Percentiles rank a stretch among this genome's conserved stretches.
Conservation (phyloP, 2,329 filamentous ascomycete species). For the Ophiostoma himal-ulmi region DNA sequence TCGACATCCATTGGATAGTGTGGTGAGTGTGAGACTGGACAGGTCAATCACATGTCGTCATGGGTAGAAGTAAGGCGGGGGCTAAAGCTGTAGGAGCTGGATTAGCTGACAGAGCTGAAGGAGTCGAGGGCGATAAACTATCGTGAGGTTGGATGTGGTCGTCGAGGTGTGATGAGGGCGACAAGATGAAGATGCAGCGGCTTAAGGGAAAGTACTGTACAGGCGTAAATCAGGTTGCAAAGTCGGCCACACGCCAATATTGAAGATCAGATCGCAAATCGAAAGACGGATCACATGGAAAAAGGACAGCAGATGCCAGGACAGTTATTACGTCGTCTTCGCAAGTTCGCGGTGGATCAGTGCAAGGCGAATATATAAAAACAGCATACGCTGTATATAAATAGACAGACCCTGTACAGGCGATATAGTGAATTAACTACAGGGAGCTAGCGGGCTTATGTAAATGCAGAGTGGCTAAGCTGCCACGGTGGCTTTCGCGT, state of each 20-base stretch:
- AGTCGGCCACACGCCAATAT: not conserved
- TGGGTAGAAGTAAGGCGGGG: not conserved
- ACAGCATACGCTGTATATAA: not conserved
- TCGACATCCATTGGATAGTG: not conserved
- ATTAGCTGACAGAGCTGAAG: not conserved
- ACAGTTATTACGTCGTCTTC: conserved; percentile 8
- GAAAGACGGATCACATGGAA: not conserved
- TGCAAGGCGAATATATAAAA: conserved; percentile 11
- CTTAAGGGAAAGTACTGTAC: not conserved
- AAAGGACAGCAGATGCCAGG: not conserved
- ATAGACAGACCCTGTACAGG: not conserved
- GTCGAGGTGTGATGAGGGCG: not conserved
- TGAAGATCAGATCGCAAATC: not conserved
- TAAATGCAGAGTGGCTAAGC: not conserved
- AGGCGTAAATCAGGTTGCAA: not conserved
- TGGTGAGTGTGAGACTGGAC: not conserved
- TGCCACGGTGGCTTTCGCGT: conserved; percentile 5
- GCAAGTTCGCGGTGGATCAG: not conserved
- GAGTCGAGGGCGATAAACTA: not conserved
- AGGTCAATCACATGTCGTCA: conserved; percentile 9
- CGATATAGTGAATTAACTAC: not conserved
- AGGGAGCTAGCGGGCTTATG: not conserved
- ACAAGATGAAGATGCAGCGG: not conserved
- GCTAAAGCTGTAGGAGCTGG: not conserved
- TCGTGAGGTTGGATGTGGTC: not conserved